phyloP scores from a whole-genome alignment of 2,329 filamentous ascomycete species.

The Teratosphaeria destructans region DNA sequence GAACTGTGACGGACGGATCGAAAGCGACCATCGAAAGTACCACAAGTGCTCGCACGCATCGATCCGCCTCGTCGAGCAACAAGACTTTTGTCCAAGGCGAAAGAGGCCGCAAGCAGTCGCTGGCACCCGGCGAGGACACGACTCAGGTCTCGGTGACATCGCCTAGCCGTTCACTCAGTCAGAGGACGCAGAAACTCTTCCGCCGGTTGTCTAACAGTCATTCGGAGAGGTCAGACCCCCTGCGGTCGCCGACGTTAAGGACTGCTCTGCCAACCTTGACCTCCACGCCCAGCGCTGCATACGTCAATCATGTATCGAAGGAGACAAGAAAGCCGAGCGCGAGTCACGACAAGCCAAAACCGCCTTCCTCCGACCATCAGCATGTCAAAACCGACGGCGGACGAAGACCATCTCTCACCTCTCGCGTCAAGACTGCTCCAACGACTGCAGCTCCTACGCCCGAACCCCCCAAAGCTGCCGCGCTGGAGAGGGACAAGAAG shows the following conservation, averaged over 20 bases:
- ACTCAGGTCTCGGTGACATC: conserved; percentile 11
- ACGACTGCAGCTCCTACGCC: not conserved
- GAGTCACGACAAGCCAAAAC: not conserved
- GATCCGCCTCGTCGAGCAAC: conserved; percentile 18
- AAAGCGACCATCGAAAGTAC: conserved; percentile 9
- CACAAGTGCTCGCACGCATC: conserved; percentile 13
- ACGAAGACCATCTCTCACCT: conserved; percentile 3
- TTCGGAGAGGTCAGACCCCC: conserved; percentile 1
- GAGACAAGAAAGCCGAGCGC: conserved; percentile 8
- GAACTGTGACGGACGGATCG: conserved; percentile 7
- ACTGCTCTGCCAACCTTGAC: conserved; percentile 16
- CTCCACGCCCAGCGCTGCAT: conserved; percentile 13
- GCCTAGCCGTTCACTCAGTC: conserved; percentile 16
- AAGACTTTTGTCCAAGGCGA: conserved; percentile 14
- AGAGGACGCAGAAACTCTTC: conserved; percentile 23
- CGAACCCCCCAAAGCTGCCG: not conserved
- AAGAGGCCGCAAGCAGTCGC: not conserved
- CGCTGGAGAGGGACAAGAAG: not conserved
- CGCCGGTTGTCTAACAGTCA: conserved; percentile 22
- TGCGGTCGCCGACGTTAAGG: conserved; percentile 5
- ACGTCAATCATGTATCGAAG: conserved; percentile 4
- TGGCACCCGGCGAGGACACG: not conserved
- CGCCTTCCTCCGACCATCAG: not conserved
- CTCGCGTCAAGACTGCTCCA: conserved; percentile 2
- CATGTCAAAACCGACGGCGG: not conserved